Conservation (phyloP, 1,284 basidiomycete genomes). For the Dichomitus squalens region DNA sequence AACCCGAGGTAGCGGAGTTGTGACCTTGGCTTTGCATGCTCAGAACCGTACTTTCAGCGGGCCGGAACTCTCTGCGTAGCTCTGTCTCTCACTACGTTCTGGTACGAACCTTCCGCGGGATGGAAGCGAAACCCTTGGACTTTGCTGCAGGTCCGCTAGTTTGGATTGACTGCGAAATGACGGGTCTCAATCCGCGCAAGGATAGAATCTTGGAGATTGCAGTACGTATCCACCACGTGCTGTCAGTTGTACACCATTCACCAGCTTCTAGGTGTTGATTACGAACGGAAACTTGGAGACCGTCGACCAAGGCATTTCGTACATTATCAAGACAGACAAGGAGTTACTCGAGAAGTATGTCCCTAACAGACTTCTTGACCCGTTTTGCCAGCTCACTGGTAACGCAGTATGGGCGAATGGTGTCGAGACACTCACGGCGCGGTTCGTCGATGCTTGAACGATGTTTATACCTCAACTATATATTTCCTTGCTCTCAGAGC, state of each 20-base stretch:
- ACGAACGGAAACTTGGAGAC: slow-evolving; percentile 78
- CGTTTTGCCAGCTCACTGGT: background rate
- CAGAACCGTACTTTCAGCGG: slow-evolving; percentile 3
- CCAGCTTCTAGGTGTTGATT: slow-evolving; percentile 63
- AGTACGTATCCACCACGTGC: slow-evolving; percentile 36
- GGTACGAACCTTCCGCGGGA: slow-evolving; percentile 14
- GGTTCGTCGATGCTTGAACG: slow-evolving; percentile 40
- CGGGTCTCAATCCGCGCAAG: slow-evolving; percentile 60
- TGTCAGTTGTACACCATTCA: background rate
- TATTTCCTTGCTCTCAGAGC: slow-evolving; percentile 45
- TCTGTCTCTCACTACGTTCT: background rate
- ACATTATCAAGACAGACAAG: slow-evolving; percentile 70
- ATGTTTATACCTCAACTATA: background rate
- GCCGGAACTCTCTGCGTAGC: slow-evolving; percentile 5
- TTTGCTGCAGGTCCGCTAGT: slow-evolving; percentile 72
- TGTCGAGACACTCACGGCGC: slow-evolving; percentile 72
- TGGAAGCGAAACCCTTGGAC: slow-evolving; percentile 33
- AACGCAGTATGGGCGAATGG: slow-evolving; percentile 73
- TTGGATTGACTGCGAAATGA: slow-evolving; percentile 93
- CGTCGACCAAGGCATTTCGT: slow-evolving; percentile 77
- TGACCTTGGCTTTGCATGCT: no score
- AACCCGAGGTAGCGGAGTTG: no score
- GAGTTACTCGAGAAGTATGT: slow-evolving; percentile 61
- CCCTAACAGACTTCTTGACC: background rate
- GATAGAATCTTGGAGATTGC: slow-evolving; percentile 82